Evolutionary conservation across 805 yeast species (phyloP), one percentile per base, ranked within the genome.

Genomic region (Hanseniaspora clermontiae): DNA sequence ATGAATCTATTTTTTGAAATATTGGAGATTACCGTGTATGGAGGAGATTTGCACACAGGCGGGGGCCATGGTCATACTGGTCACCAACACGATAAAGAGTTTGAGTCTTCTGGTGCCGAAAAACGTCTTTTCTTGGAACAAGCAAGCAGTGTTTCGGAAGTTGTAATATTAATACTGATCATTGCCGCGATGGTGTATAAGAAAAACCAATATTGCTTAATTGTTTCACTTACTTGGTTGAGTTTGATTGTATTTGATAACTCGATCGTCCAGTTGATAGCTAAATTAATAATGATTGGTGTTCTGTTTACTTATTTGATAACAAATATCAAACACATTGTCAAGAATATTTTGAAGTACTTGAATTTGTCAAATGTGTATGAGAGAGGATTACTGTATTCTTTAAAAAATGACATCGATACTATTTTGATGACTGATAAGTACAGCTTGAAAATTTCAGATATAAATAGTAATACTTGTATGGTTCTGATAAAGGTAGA

Each of bases 1-100:
- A 24, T 53, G 34, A 53, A 53, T 24, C 29, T 53, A 20, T 46
- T 53, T 38, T 53, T 53, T 46, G 57, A 53, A 39, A 46, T 53
- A 19, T 29, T 53, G 37, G 57, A 53, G 32, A 38, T 53, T 31
- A 39, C 42, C 17, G 17, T 53, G n/a, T 19, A 46, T 27, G 57
- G 56, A 2, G 50, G 38, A 31, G 46, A 38, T 37, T 20, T 49
- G 5, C 57, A 53, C 31, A 38, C 55, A 4, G 47, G 32, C 14
- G 43, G 47, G 7, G 42, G 43, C 6, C 57, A 53, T 24, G 40
- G 51, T 1, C 57, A 53, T 19, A 38, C 45, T 5, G 57, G 57
- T 2, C 57, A 53, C 27, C 57, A 53, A 14, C 57, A 53, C 24
- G 29, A 32, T 17, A 29, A 39, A 8, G 49, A 46, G 36, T 31